Base-by-base conservation (phyloP, 805 yeast genomes). In the Saturnispora silvae region DNA sequence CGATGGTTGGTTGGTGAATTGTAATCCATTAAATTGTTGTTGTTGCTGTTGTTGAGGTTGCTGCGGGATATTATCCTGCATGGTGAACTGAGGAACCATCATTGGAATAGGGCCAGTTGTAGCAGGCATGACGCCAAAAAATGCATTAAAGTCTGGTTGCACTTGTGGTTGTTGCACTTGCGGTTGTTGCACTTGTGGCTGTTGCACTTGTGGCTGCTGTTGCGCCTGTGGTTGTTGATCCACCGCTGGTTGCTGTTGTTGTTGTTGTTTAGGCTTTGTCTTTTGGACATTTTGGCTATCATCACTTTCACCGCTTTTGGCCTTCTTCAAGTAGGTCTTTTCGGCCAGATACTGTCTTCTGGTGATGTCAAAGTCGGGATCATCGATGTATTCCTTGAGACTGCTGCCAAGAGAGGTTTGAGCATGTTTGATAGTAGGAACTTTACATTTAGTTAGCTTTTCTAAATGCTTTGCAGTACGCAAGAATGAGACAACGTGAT, bases 391-490 rank as follows among this genome's bases (percentile, higher is more conserved):
- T 48, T 87, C 96, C 53, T 85, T 92, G 43, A 92, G 70, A 11
- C 94, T 78, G 24, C 77, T 70, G 3, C 95, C 81, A 45, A 92
- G 67, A 19, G 95, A 92, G 2, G 96, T 87, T 17, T 96, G 96
- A 2, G 97, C 97, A 60, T 92, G 98, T 54, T 84, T 84, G 43
- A 92, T 87, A 11, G 95, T 87, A 26, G 98, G 98, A 24, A 92
- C 95, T 50, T 80, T 87, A 46, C 89, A 64, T 50, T 86, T 86
- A 3, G 96, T 86, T 10, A 86, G 74, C 52, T 77, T 74, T 58
- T 84, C 95, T 46, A 84, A 65, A 55, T 81, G 85, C 53, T 92
- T 89, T 4, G 97, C 98, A 13, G 81, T 76, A 49, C 94, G 75
- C 51, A 92, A 67, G 57, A 81, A 92, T 47, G 77, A 79, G 20